Conservation (phyloP, 495 filamentous ascomycete genomes). For the Hyaloscypha bicolor region DNA sequence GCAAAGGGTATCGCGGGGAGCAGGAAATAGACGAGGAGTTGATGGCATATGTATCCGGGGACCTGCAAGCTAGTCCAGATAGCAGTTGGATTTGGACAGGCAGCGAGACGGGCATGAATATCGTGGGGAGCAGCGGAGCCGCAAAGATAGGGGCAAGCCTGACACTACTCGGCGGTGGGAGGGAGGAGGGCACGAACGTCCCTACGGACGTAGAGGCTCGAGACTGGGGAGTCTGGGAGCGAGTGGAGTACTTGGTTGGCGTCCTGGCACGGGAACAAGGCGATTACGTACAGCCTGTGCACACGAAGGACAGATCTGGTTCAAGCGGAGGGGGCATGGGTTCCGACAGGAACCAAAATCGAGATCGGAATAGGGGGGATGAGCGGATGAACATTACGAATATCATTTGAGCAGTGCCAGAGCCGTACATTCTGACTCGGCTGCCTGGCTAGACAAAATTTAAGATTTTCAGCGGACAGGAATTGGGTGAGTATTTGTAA, state of each 20-base stretch:
- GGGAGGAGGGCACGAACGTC: conserved; percentile 30
- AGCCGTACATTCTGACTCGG: neutral
- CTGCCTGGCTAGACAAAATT: neutral
- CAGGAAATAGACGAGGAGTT: conserved; percentile 84
- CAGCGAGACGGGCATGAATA: conserved; percentile 56
- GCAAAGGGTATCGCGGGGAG: conserved; percentile 26
- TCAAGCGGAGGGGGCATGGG: conserved; percentile 24
- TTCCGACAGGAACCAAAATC: conserved; percentile 14
- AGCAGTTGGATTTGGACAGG: conserved; percentile 87
- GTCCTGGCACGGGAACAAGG: conserved; percentile 32
- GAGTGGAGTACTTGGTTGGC: conserved; percentile 43
- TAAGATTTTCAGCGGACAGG: neutral
- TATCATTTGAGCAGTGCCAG: conserved; percentile 59
- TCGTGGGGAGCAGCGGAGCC: conserved; percentile 25
- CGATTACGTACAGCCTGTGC: conserved; percentile 17
- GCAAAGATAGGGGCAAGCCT: conserved; percentile 12
- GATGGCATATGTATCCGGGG: conserved; percentile 82
- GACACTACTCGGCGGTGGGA: conserved; percentile 25
- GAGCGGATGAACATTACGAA: conserved; percentile 79
- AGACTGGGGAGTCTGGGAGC: conserved; percentile 60
- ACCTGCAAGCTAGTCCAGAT: conserved; percentile 82
- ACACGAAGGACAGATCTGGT: conserved; percentile 24
- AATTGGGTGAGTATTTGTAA: no score
- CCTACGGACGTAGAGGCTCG: conserved; percentile 50
- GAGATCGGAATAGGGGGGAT: conserved; percentile 40